These are phyloP conservation scores for Phlegmacium glaucopus DNA, from an alignment of 768 basidiomycete genomes.

Conservation along the genomic window DNA sequence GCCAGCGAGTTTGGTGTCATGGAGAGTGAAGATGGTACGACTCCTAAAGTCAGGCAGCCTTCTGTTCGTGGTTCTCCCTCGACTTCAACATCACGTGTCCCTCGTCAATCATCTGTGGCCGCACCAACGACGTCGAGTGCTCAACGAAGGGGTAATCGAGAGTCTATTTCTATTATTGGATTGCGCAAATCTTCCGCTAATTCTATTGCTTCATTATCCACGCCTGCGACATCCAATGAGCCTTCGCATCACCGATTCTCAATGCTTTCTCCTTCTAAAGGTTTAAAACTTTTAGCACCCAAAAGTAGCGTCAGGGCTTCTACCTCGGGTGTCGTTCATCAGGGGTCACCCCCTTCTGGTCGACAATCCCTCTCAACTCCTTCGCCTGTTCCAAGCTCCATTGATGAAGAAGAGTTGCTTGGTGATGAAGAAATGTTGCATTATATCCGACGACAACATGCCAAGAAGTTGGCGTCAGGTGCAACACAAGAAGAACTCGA, in stretches of 20 bases:
- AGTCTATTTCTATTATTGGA: constrained; percentile 75
- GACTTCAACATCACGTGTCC: constrained; percentile 51
- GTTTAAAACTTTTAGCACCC: constrained; percentile 76
- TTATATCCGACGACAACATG: constrained; percentile 87
- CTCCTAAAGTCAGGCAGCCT: constrained; percentile 50
- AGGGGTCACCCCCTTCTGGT: constrained; percentile 65
- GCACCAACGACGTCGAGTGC: constrained; percentile 41
- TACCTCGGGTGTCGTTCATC: constrained; percentile 45
- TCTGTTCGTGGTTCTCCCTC: constrained; percentile 66
- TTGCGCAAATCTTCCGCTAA: constrained; percentile 82
- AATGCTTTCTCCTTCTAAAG: constrained; percentile 80
- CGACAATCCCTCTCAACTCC: constrained; percentile 79
- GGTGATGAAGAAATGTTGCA: constrained; percentile 98
- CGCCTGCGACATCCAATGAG: constrained; percentile 40
- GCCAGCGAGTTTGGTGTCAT: constrained; percentile 82
- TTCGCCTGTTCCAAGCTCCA: constrained; percentile 72
- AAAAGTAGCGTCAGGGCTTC: constrained; percentile 64
- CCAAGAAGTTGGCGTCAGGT: constrained; percentile 81
- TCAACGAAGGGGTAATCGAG: constrained; percentile 68
- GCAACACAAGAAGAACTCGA: constrained; percentile 87
- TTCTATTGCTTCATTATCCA: constrained; percentile 68
- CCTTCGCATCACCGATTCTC: constrained; percentile 66
- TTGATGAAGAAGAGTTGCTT: constrained; percentile 82
- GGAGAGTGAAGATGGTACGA: constrained; percentile 53
- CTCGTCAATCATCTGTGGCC: constrained; percentile 59